phyloP scores from a whole-genome alignment of 805 yeast species.

The Debaryomyces castellii region DNA sequence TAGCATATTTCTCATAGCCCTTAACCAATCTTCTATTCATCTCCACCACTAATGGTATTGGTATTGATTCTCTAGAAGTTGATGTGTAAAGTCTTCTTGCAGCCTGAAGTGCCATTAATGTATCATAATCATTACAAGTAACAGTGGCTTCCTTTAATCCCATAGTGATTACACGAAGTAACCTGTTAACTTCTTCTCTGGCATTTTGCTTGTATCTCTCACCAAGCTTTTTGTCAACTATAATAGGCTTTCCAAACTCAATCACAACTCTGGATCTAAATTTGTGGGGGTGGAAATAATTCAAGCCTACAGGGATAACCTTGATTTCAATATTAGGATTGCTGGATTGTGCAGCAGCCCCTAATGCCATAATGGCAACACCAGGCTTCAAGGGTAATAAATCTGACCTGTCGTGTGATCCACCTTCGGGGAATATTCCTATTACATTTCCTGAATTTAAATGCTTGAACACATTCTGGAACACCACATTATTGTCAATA shows the following conservation, averaged over 20 bases:
- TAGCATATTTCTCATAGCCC: constrained; percentile 34
- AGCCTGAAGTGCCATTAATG: constrained; percentile 43
- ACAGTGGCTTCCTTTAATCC: constrained; percentile 40
- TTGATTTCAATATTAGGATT: constrained; percentile 24
- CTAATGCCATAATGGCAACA: constrained; percentile 46
- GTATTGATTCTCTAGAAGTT: constrained; percentile 31
- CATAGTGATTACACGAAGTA: constrained; percentile 29
- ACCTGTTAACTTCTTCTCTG: constrained; percentile 23
- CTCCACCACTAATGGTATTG: constrained; percentile 41
- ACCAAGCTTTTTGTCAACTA: constrained; percentile 29
- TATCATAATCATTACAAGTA: constrained; percentile 42
- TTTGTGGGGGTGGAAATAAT: constrained; percentile 42
- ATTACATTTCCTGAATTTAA: constrained; percentile 31
- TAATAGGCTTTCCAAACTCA: constrained; percentile 43
- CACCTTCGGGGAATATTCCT: constrained; percentile 47
- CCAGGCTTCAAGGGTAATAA: constrained; percentile 45
- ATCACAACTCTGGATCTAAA: constrained; percentile 42
- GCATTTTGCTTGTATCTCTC: constrained; percentile 24
- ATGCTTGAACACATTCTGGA: constrained; percentile 37
- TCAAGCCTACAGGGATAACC: constrained; percentile 41
- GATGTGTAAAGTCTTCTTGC: constrained; percentile 41
- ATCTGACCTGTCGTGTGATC: constrained; percentile 43
- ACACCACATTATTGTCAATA: constrained; percentile 36
- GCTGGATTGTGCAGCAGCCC: constrained; percentile 32
- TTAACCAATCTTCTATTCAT: constrained; percentile 38